These are phyloP conservation scores for Cryptococcus sp. DNA, from an alignment of 1,284 basidiomycete species.

Conservation along the genomic window DNA sequence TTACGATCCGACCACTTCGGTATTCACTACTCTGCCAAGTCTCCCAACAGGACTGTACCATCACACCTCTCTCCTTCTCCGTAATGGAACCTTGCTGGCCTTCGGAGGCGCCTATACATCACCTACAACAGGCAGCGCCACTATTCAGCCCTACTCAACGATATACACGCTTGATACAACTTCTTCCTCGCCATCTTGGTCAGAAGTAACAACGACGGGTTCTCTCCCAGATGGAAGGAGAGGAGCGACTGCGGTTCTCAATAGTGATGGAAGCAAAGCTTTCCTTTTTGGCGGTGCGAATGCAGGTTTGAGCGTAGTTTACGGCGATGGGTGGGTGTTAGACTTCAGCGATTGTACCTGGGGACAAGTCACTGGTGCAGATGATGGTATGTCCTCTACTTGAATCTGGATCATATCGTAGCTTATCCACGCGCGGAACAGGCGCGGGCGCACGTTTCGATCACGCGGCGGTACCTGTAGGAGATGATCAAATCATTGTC, in stretches of 20 bases:
- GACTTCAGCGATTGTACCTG: conserved; percentile 61
- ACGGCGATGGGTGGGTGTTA: conserved; percentile 73
- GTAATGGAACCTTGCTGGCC: conserved; percentile 68
- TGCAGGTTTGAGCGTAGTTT: conserved; percentile 59
- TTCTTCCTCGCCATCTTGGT: conserved; percentile 59
- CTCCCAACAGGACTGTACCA: conserved; percentile 70
- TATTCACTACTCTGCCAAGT: conserved; percentile 62
- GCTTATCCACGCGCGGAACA: conserved; percentile 3
- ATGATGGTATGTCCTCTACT: conserved; percentile 11
- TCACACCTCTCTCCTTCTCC: conserved; percentile 66
- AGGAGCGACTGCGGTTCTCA: conserved; percentile 64
- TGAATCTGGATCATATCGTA: too few relatives aligned
- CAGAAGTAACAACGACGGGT: conserved; percentile 52
- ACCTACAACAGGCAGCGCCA: conserved; percentile 30
- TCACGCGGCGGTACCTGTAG: conserved; percentile 67
- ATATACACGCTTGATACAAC: conserved; percentile 69
- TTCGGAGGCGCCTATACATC: conserved; percentile 70
- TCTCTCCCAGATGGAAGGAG: conserved; percentile 64
- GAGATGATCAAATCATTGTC: conserved; percentile 64
- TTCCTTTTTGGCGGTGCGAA: conserved; percentile 78
- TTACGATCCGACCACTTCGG: conserved; percentile 58
- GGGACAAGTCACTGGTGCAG: conserved; percentile 22
- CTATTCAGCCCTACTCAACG: conserved; percentile 61
- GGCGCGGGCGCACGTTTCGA: conserved; percentile 65
- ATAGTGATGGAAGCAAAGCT: conserved; percentile 59